phyloP scores from a whole-genome alignment of 352 stramenopile genomes.

The Phytophthora hybrid region DNA sequence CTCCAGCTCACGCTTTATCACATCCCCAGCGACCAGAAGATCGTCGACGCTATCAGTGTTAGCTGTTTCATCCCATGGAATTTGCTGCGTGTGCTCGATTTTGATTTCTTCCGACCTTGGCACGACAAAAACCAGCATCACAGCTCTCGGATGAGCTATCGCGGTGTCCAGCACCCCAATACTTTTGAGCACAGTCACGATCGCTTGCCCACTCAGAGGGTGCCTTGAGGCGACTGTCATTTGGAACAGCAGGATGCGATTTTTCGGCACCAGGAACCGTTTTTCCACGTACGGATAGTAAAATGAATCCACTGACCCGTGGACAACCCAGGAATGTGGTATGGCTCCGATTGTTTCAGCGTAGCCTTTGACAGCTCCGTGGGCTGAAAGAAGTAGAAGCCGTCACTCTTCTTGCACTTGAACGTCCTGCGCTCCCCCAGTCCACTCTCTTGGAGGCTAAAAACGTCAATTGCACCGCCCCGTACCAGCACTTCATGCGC shows the following conservation, averaged over 20 bases:
- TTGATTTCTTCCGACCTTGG: not conserved
- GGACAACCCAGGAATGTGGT: constrained; percentile 1
- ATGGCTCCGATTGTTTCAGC: not conserved
- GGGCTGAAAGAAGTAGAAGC: constrained; percentile 9
- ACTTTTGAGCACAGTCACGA: not conserved
- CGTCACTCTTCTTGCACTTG: not conserved
- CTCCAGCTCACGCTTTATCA: not conserved
- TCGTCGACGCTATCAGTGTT: constrained; percentile 1
- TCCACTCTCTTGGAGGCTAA: not conserved
- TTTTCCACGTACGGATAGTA: constrained; percentile 2
- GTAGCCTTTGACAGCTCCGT: constrained; percentile 1
- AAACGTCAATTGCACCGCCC: not conserved
- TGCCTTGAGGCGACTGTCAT: constrained; percentile 4
- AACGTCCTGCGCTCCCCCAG: not conserved
- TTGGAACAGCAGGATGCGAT: constrained; percentile 10
- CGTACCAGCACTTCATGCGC: not conserved
- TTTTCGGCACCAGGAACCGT: not conserved
- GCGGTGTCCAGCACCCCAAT: constrained; percentile 9
- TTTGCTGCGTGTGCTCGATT: not conserved
- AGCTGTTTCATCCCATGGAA: not conserved
- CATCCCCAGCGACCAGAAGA: not conserved
- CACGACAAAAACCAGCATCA: constrained; percentile 7
- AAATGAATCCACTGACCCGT: constrained; percentile 11
- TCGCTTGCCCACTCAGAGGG: constrained; percentile 7
- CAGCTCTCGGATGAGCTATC: not conserved